Base-by-base conservation (phyloP, 2,329 filamentous ascomycete genomes). In the Talaromyces atroroseus region DNA sequence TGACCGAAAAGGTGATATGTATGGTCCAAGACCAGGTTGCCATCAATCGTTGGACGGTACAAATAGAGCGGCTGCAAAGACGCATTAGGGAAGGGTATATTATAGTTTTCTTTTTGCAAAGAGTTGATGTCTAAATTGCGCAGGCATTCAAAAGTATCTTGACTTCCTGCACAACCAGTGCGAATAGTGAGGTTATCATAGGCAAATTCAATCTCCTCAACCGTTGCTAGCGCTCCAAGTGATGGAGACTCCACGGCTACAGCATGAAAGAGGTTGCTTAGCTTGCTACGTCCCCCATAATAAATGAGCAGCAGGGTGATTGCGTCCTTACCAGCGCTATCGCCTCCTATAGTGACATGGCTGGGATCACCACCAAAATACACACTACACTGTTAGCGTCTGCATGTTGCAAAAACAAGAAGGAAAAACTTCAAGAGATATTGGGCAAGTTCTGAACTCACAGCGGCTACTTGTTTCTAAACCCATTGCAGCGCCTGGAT, bases 221-320 rank as follows among this genome's bases (percentile, higher is more conserved):
- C 65, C 1, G 73, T 80, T 18, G 77, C 70, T 58, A 82, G 71
- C 1, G 72, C 70, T 2, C 72, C 74, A 61, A 81, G 80, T 16
- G 77, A 79, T 52, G 81, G 78, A 0, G 79, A 82, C 58, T 82
- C 80, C 29, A 77, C 76, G 1, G 78, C 78, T 2, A 76, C 75
- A n/a, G 74, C 80, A 38, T 78, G 73, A 65, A 82, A 83, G 1
- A 82, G 69, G 1, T 69, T 64, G 29, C 78, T 73, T 16, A 54
- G 24, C 24, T 5, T 32, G 56, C 80, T 66, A 42, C 71, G 69
- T 2, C 79, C 78, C 11, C 74, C 75, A 56, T 80, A 77, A 0
- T 80, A 78, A 0, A 77, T 82, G 46, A 90, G 76, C 23, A 88
- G 83, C 34, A 87, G 74, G 29, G 77, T 80, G n/a, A 90, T 77